Evolutionary conservation across 345 rosid genomes (phyloP).

Genomic region (Bretschneidera sinensis): DNA sequence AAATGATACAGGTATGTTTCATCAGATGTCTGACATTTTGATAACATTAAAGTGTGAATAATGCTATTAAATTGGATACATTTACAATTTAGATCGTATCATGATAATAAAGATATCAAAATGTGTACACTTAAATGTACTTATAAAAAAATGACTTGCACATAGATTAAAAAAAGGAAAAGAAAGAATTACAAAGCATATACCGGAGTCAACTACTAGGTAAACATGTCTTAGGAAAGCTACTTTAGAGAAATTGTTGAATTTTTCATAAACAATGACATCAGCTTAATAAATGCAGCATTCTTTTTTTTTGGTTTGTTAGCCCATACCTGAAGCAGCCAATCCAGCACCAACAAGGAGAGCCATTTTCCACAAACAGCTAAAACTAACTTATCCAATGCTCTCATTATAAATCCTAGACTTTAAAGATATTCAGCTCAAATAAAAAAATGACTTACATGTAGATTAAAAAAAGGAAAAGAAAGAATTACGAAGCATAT

Average conservation of each 20-base stretch:
- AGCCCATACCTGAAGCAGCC: too few relatives aligned
- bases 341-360: too few relatives aligned
- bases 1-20: conserved; percentile 30
- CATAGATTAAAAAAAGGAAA: too few relatives aligned
- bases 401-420: background rate
- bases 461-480: too few relatives aligned
- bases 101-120: background rate
- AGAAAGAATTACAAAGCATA: background rate
- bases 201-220: background rate
- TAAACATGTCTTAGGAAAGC: background rate
- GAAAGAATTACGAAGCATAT: background rate
- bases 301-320: too few relatives aligned
- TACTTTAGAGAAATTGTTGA: background rate
- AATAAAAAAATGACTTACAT: too few relatives aligned
- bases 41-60: background rate
- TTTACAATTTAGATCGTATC: background rate
- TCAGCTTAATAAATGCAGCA: too few relatives aligned
- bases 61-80: background rate
- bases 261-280: too few relatives aligned
- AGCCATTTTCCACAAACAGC: background rate
- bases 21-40: conserved; percentile 13
- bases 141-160: too few relatives aligned
- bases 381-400: too few relatives aligned
- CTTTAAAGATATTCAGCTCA: background rate
- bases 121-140: background rate